phyloP scores from a whole-genome alignment of 164 flowering plant species.

The grape (Vitis vinifera) region ASM3070453v1 NC_081823.1:26537501-26538000 shows the following conservation, averaged over 20 bases:
- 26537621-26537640: too few species aligned
- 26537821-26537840: too few species aligned
- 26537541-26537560: too few species aligned
- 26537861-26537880: neutral
- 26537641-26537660: too few species aligned
- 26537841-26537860: conserved; percentile 35
- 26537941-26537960: conserved; percentile 87
- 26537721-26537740: conserved; percentile 92
- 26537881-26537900: neutral
- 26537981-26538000: conserved; percentile 79
- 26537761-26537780: conserved; percentile 82
- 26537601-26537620: too few species aligned
- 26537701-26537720: conserved; percentile 11
- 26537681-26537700: neutral
- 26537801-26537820: too few species aligned
- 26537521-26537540: too few species aligned
- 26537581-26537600: too few species aligned
- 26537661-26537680: neutral
- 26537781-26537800: conserved; percentile 14
- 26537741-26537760: conserved; percentile 83
- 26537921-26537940: conserved; percentile 5
- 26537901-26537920: neutral
- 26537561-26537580: too few species aligned
- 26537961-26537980: conserved; percentile 83
- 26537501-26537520: too few species aligned